These are phyloP conservation scores for Przewalskia tangutica DNA, from an alignment of 257 asterid genomes.

Conservation along the genomic window DNA sequence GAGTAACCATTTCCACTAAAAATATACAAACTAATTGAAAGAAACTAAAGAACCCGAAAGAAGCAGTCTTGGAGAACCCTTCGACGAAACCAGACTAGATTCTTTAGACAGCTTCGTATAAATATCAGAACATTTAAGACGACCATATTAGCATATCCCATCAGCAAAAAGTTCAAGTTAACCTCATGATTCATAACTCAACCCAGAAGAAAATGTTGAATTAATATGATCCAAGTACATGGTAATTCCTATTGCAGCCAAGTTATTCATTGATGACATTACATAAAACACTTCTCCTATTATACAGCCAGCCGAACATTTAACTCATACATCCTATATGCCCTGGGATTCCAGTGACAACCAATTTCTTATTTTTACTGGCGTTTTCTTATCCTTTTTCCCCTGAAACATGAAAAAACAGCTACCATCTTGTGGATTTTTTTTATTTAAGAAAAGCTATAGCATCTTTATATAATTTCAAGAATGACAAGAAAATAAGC, in stretches of 20 bases:
- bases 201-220: background rate
- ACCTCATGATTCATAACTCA: background rate
- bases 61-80: background rate
- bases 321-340: background rate
- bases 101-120: background rate
- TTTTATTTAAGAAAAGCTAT: background rate
- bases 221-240: background rate
- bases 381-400: background rate
- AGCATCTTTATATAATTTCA: background rate
- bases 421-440: background rate
- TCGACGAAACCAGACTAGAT: background rate
- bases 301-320: background rate
- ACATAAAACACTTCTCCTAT: background rate
- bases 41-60: background rate
- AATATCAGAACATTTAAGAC: background rate
- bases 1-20: background rate
- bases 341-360: background rate
- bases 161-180: background rate
- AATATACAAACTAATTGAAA: background rate
- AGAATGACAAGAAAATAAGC: background rate
- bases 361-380: background rate
- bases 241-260: background rate
- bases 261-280: background rate
- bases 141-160: background rate
- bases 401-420: background rate